phyloP scores from a whole-genome alignment of 768 basidiomycete genomes.

The Pleurotus tuoliensis region DNA sequence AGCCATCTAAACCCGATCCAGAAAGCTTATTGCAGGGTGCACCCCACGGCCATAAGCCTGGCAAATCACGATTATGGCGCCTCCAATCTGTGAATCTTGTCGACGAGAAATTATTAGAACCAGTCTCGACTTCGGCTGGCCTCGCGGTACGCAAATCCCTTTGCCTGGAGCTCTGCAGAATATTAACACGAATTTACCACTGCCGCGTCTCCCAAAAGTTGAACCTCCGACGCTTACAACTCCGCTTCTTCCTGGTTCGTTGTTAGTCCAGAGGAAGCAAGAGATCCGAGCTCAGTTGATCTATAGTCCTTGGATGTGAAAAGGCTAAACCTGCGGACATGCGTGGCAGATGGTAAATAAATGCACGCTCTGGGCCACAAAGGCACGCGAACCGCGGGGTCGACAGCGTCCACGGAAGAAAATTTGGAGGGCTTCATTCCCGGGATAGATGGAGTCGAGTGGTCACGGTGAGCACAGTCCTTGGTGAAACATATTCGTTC shows the following conservation, averaged over 20 bases:
- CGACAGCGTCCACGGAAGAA: neutral
- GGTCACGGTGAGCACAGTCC: conserved; percentile 3
- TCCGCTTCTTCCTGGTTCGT: neutral
- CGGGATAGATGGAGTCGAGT: neutral
- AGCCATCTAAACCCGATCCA: conserved; percentile 1
- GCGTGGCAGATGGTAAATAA: conserved; percentile 4
- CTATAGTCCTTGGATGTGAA: conserved; percentile 5
- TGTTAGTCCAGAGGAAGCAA: neutral
- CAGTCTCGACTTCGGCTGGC: too few species aligned
- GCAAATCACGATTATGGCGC: neutral
- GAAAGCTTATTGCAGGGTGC: conserved; percentile 6
- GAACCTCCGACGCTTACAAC: neutral
- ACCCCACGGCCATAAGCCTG: conserved; percentile 4
- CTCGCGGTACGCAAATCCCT: too few species aligned
- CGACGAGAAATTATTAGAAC: too few species aligned
- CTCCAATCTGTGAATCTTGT: too few species aligned
- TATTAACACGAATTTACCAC: neutral
- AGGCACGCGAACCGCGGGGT: neutral
- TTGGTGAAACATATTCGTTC: conserved; percentile 23
- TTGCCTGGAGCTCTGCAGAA: too few species aligned
- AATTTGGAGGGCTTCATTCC: neutral
- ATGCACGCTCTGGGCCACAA: neutral
- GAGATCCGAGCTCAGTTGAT: conserved; percentile 5
- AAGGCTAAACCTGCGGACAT: conserved; percentile 6
- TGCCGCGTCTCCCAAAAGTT: conserved; percentile 8